Conservation (phyloP, 1,284 basidiomycete species). For the Leucoagaricus sp. region DNA sequence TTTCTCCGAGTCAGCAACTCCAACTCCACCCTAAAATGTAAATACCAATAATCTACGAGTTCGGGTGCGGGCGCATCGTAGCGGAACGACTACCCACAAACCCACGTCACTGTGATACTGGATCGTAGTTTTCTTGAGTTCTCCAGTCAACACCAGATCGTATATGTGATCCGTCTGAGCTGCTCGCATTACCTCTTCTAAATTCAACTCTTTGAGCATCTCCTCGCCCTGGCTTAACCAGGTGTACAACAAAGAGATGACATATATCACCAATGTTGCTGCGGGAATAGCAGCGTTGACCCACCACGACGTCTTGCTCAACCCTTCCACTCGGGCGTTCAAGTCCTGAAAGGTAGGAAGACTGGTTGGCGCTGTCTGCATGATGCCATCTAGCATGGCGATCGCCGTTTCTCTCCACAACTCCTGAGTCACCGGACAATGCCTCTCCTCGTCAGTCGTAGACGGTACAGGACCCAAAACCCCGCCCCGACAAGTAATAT, state of each 20-base stretch:
- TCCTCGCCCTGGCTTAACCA: conserved; percentile 12
- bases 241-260: conserved; percentile 15
- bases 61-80: neutral
- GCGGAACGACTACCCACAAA: neutral
- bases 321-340: conserved; percentile 1
- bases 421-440: conserved; percentile 17
- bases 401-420: conserved; percentile 16
- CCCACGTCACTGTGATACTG: conserved; percentile 7
- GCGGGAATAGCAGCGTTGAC: conserved; percentile 17
- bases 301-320: conserved; percentile 16
- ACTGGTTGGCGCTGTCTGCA: conserved; percentile 16
- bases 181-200: conserved; percentile 16
- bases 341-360: conserved; percentile 9
- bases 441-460: neutral
- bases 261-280: conserved; percentile 13
- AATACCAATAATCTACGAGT: no score
- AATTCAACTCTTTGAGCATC: conserved; percentile 15
- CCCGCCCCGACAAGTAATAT: conserved; percentile 16
- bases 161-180: conserved; percentile 19
- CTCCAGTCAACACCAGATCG: conserved; percentile 14
- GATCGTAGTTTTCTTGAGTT: conserved; percentile 12
- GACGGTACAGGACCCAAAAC: conserved; percentile 18
- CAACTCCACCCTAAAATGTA: no score
- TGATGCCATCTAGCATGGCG: conserved; percentile 20
- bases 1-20: neutral